A percentile compares a stretch with the other conserved stretches of the same genome.
Conservation (phyloP, 768 basidiomycete genomes). For the Leccinum imitatum region DNA sequence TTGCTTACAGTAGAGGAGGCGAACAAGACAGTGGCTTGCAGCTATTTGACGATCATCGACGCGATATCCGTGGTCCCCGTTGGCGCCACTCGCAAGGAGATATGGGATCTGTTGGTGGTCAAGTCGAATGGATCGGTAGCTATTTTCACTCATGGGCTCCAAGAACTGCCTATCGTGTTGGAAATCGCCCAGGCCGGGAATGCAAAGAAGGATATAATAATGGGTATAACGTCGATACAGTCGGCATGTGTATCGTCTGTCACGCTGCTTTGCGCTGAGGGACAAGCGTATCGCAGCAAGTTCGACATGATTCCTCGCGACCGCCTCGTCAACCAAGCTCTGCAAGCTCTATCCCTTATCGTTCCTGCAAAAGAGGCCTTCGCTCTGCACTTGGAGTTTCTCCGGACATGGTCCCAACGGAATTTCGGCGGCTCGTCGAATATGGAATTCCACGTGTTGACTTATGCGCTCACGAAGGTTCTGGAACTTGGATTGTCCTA, state of each 20-base stretch:
- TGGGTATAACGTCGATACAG: constrained; percentile 43
- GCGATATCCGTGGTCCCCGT: constrained; percentile 59
- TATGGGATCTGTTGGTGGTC: constrained; percentile 71
- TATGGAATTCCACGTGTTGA: constrained; percentile 59
- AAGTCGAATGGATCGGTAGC: constrained; percentile 53
- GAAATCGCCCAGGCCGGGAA: constrained; percentile 12
- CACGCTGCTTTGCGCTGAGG: constrained; percentile 54
- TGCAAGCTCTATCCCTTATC: constrained; percentile 62
- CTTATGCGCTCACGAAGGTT: constrained; percentile 47
- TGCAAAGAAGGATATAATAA: constrained; percentile 13
- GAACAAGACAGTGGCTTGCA: constrained; percentile 42
- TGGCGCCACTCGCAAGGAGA: constrained; percentile 56
- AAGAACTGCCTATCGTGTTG: constrained; percentile 41
- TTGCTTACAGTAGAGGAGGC: constrained; percentile 43
- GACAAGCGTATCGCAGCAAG: constrained; percentile 43
- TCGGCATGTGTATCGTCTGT: constrained; percentile 52
- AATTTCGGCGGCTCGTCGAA: constrained; percentile 43
- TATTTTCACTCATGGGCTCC: constrained; percentile 62
- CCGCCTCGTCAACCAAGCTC: constrained; percentile 52
- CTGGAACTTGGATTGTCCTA: constrained; percentile 41
- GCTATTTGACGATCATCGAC: constrained; percentile 36
- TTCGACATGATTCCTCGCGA: constrained; percentile 59
- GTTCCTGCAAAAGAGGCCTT: constrained; percentile 59
- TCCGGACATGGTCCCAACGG: constrained; percentile 54
- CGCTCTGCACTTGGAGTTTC: constrained; percentile 52